These are phyloP conservation scores for Xylaria digitata DNA, from an alignment of 2,329 filamentous ascomycete genomes.

Conservation along the genomic window DNA sequence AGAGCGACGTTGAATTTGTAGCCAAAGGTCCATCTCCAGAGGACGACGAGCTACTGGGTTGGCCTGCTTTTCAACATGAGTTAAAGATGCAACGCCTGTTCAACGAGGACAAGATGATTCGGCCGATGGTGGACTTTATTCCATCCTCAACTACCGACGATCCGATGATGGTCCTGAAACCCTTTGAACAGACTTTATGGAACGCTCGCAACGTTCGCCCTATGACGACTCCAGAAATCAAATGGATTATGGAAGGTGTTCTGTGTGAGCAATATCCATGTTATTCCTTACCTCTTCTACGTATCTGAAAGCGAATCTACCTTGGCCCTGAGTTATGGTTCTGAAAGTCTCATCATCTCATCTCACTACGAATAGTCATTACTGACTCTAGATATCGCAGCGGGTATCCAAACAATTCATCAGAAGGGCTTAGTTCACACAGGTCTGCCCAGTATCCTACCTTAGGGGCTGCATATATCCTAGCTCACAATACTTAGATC, in stretches of 20 bases:
- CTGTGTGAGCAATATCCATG: neutral
- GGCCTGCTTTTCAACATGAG: slow-evolving; percentile 6
- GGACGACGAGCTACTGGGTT: neutral
- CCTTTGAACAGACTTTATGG: slow-evolving; percentile 5
- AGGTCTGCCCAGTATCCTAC: neutral
- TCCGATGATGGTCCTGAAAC: slow-evolving; percentile 6
- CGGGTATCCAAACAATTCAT: neutral
- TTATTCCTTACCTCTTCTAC: neutral
- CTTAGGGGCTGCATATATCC: neutral
- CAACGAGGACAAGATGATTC: slow-evolving; percentile 2
- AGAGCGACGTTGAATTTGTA: slow-evolving; percentile 1
- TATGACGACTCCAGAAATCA: slow-evolving; percentile 10
- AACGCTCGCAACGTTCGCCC: neutral
- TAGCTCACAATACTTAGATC: neutral
- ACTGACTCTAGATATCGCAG: neutral
- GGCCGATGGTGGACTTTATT: neutral
- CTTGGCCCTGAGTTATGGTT: too few relatives aligned
- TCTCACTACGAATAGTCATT: neutral
- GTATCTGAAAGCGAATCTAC: too few relatives aligned
- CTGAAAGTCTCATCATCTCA: neutral
- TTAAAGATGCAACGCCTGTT: neutral
- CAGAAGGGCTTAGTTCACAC: slow-evolving; percentile 1
- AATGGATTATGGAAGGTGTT: slow-evolving; percentile 11
- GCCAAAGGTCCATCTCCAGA: neutral
- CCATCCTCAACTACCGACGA: neutral